Percentiles rank a stretch among this genome's conserved stretches.
Evolutionary conservation across 352 stramenopile species (phyloP).

Genomic region (Pythium phragmiticola): DNA sequence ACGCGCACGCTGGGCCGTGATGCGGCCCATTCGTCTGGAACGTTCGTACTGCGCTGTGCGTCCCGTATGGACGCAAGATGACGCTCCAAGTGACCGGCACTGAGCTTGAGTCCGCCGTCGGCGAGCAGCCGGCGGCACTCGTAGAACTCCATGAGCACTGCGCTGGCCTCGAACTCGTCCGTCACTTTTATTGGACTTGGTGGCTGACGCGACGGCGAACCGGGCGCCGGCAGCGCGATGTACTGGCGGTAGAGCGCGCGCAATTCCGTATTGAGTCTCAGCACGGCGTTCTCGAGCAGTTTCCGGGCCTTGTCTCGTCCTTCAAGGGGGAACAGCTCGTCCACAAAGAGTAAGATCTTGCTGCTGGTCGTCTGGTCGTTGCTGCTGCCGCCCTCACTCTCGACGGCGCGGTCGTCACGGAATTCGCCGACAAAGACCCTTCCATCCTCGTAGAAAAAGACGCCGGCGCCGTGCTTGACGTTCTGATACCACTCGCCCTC

Average conservation of each 20-base stretch:
- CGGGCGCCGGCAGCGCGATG: slow-evolving; percentile 30
- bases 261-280: slow-evolving; percentile 66
- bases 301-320: slow-evolving; percentile 45
- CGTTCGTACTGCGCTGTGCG: slow-evolving; percentile 32
- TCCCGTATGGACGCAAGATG: slow-evolving; percentile 38
- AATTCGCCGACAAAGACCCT: slow-evolving; percentile 54
- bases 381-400: slow-evolving; percentile 19
- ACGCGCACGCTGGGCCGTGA: not conserved
- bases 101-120: slow-evolving; percentile 44
- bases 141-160: slow-evolving; percentile 43
- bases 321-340: slow-evolving; percentile 39
- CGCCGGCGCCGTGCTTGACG: slow-evolving; percentile 65
- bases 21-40: not conserved
- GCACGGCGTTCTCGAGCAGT: slow-evolving; percentile 44
- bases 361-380: not conserved
- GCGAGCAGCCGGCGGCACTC: slow-evolving; percentile 50
- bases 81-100: slow-evolving; percentile 36
- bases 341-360: slow-evolving; percentile 54
- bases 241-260: slow-evolving; percentile 57
- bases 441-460: slow-evolving; percentile 77
- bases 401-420: slow-evolving; percentile 41
- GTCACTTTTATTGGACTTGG: slow-evolving; percentile 2
- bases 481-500: slow-evolving; percentile 83
- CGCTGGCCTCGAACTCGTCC: slow-evolving; percentile 11
- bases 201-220: slow-evolving; percentile 7